phyloP scores from a whole-genome alignment of 768 basidiomycete species.

The Rhodotorula taiwanensis region DNA sequence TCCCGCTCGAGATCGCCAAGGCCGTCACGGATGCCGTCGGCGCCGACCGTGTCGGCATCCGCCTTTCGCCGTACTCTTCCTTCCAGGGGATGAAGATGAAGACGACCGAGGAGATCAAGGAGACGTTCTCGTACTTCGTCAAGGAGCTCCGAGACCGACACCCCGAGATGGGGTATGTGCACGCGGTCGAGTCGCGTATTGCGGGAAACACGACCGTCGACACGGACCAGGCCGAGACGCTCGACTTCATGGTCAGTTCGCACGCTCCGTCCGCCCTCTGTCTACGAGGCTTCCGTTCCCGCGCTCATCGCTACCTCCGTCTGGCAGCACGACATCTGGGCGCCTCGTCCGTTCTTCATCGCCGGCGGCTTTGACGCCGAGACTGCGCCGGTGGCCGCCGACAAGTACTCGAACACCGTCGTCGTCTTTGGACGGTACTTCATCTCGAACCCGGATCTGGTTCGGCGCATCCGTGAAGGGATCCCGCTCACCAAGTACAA shows the following conservation, averaged over 20 bases:
- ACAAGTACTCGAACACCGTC: slow-evolving; percentile 20
- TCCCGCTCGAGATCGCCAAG: slow-evolving; percentile 54
- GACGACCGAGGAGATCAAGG: slow-evolving; percentile 35
- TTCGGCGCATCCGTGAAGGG: slow-evolving; percentile 12
- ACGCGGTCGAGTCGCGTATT: slow-evolving; percentile 49
- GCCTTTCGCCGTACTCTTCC: slow-evolving; percentile 48
- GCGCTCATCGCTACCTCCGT: slow-evolving; percentile 51
- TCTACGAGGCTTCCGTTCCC: too few relatives aligned
- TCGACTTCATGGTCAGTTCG: slow-evolving; percentile 30
- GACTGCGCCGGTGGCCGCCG: slow-evolving; percentile 1
- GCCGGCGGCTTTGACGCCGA: slow-evolving; percentile 32
- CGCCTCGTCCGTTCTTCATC: slow-evolving; percentile 25
- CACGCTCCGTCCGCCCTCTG: slow-evolving; percentile 22
- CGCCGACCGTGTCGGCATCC: slow-evolving; percentile 52
- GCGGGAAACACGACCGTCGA: slow-evolving; percentile 15
- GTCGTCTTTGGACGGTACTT: slow-evolving; percentile 35
- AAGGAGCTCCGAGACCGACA: slow-evolving; percentile 49
- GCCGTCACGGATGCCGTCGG: slow-evolving; percentile 55
- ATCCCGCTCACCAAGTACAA: slow-evolving; percentile 25
- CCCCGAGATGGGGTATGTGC: slow-evolving; percentile 52
- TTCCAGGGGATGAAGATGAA: slow-evolving; percentile 47
- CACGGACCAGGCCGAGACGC: slow-evolving; percentile 9
- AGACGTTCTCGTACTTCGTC: slow-evolving; percentile 49
- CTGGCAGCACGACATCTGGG: slow-evolving; percentile 32
- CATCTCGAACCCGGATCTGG: slow-evolving; percentile 35